Conservation (phyloP, 176 grass and related monocot genomes). For the Urochloa ruziziensis region DNA sequence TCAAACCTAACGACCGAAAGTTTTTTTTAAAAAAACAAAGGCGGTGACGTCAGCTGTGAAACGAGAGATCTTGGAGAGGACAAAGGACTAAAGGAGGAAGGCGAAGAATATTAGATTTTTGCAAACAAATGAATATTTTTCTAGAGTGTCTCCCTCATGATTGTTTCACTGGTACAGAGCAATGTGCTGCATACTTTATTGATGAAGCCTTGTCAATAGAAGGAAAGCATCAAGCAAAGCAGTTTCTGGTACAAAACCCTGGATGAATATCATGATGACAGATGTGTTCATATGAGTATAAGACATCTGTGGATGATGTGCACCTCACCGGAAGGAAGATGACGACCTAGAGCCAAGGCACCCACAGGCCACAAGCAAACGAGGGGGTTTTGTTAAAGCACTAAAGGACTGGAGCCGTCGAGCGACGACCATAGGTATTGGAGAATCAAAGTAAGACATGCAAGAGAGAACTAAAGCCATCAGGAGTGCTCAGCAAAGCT, state of each 20-base stretch:
- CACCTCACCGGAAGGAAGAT: conserved; percentile 1
- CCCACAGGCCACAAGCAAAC: not conserved
- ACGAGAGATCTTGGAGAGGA: not conserved
- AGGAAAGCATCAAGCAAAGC: not conserved
- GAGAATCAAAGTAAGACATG: conserved; percentile 13
- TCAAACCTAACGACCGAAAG: not conserved
- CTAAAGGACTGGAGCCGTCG: not conserved
- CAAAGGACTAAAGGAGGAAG: no score
- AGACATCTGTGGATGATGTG: not conserved
- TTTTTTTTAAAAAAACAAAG: not conserved
- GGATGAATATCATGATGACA: conserved; percentile 5
- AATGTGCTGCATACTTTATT: not conserved
- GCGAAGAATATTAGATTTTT: not conserved
- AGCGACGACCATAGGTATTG: not conserved
- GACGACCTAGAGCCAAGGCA: not conserved
- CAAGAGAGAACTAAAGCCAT: not conserved
- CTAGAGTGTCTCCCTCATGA: not conserved
- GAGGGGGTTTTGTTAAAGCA: not conserved
- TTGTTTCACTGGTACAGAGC: not conserved
- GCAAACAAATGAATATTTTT: not conserved
- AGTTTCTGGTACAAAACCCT: not conserved
- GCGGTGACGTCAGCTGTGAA: not conserved
- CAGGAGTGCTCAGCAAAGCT: conserved; percentile 18
- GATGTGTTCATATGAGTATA: not conserved
- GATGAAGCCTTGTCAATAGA: not conserved